phyloP scores from a whole-genome alignment of 2,329 filamentous ascomycete genomes.

The Penicillium vulpinum region DNA sequence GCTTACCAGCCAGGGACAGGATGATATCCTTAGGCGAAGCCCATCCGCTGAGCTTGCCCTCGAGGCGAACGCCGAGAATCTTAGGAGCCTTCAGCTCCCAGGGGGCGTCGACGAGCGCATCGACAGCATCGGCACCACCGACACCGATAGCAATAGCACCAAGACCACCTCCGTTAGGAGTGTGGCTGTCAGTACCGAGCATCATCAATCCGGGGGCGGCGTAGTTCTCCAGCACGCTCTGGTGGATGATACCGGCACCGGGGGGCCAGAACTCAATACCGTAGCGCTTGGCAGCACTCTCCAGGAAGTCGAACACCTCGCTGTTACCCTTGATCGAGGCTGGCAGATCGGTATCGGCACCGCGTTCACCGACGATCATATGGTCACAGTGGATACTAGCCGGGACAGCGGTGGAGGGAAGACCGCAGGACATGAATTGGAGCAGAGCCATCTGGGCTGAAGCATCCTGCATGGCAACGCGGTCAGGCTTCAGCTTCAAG shows the following conservation, averaged over 20 bases:
- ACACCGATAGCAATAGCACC: constrained; percentile 98
- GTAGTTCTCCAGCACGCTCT: constrained; percentile 97
- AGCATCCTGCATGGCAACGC: constrained; percentile 98
- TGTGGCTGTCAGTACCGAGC: constrained; percentile 96
- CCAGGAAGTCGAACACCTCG: constrained; percentile 96
- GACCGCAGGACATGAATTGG: constrained; percentile 97
- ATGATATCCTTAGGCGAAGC: constrained; percentile 95
- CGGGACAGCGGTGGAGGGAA: constrained; percentile 85
- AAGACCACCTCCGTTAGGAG: constrained; percentile 89
- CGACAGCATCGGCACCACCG: constrained; percentile 93
- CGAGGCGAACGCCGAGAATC: constrained; percentile 48
- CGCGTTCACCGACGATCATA: constrained; percentile 93
- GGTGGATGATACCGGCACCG: constrained; percentile 92
- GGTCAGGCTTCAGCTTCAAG: constrained; percentile 93
- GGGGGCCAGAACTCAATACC: constrained; percentile 96
- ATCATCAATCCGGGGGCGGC: constrained; percentile 97
- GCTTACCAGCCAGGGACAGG: constrained; percentile 78
- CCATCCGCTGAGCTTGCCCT: constrained; percentile 82
- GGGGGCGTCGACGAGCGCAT: constrained; percentile 91
- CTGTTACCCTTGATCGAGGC: constrained; percentile 87
- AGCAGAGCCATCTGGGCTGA: constrained; percentile 97
- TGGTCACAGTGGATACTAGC: constrained; percentile 99
- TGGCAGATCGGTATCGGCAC: constrained; percentile 80
- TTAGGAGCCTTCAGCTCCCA: constrained; percentile 98
- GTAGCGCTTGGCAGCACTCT: constrained; percentile 86